Base-by-base conservation (phyloP, 352 stramenopile genomes). In the Phytophthora fragariaefolia region DNA sequence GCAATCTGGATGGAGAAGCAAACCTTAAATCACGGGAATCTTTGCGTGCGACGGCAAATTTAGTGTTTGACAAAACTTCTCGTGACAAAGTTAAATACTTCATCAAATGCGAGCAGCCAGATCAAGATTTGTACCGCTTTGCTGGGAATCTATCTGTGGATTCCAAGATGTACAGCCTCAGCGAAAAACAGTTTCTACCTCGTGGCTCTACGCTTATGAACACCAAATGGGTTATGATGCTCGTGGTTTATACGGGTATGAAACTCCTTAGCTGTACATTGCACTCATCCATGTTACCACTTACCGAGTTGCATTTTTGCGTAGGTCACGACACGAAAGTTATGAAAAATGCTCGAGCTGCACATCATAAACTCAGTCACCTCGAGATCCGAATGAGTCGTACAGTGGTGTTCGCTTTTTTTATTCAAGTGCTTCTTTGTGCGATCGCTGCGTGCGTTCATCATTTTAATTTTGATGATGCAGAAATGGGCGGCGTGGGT, bases 281-380 rank as follows among this genome's bases (percentile, higher is more conserved):
- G n/a, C n/a, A n/a, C n/a, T n/a, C n/a, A n/a, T n/a, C n/a, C n/a
- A n/a, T n/a, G n/a, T n/a, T n/a, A n/a, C n/a, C n/a, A n/a, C n/a
- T n/a, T n/a, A n/a, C n/a, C n/a, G n/a, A n/a, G n/a, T n/a, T n/a
- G n/a, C n/a, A n/a, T n/a, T n/a, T n/a, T n/a, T n/a, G n/a, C n/a
- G n/a, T n/a, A 73, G 79, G 86, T 4, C 84, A 96, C 57, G 92
- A 98, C 48, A 96, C 91, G 6, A 97, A 97, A 65, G 81, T 97
- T 47, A 94, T 95, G 78, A 94, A 94, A 68, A 97, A 96, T 38
- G 87, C 84, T 7, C 84, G 85, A 7, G 78, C 78, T n/a, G 76
- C 86, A 2, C 78, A 92, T 55, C 79, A 93, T 72, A 97, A 97
- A 65, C 60, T 93, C 32, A 95, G 85, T 43, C 83, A 91, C 26